These are phyloP conservation scores for Calonectria honghensis DNA, from an alignment of 2,329 filamentous ascomycete genomes.

Conservation along the genomic window DNA sequence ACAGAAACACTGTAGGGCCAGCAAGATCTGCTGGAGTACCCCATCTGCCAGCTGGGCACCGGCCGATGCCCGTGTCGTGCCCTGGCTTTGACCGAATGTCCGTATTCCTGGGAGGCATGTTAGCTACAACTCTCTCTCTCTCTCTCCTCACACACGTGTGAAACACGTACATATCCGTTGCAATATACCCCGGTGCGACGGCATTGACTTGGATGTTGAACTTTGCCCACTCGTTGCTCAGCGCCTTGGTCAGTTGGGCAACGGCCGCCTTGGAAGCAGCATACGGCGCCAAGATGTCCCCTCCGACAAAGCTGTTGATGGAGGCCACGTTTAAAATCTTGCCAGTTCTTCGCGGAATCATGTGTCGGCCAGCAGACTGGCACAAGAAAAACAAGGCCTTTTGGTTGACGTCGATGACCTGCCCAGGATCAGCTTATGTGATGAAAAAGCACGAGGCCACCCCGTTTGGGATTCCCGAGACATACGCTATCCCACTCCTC, in stretches of 20 bases:
- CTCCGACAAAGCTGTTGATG: constrained; percentile 37
- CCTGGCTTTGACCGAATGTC: constrained; percentile 31
- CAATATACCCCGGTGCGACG: constrained; percentile 37
- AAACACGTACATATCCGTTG: constrained; percentile 36
- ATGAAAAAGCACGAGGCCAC: no score
- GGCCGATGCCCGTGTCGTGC: constrained; percentile 10
- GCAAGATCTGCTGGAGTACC: constrained; percentile 33
- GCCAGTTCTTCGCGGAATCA: constrained; percentile 33
- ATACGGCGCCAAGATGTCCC: constrained; percentile 21
- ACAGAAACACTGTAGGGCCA: constrained; percentile 38
- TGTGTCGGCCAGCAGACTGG: constrained; percentile 36
- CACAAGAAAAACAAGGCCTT: constrained; percentile 39
- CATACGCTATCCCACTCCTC: constrained; percentile 39
- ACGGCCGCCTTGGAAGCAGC: constrained; percentile 39
- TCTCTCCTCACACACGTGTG: not conserved
- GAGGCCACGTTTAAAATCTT: constrained; percentile 41
- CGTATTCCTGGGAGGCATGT: constrained; percentile 12
- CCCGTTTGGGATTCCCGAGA: not conserved
- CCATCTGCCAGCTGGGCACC: constrained; percentile 39
- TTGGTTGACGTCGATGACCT: constrained; percentile 39
- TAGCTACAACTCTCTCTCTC: not conserved
- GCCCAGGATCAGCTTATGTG: not conserved
- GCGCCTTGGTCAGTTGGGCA: constrained; percentile 40
- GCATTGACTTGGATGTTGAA: constrained; percentile 43
- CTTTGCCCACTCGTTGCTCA: constrained; percentile 41